These are phyloP conservation scores for Globisporangium acanthophoron DNA, from an alignment of 352 stramenopile species.

Conservation along the genomic window DNA sequence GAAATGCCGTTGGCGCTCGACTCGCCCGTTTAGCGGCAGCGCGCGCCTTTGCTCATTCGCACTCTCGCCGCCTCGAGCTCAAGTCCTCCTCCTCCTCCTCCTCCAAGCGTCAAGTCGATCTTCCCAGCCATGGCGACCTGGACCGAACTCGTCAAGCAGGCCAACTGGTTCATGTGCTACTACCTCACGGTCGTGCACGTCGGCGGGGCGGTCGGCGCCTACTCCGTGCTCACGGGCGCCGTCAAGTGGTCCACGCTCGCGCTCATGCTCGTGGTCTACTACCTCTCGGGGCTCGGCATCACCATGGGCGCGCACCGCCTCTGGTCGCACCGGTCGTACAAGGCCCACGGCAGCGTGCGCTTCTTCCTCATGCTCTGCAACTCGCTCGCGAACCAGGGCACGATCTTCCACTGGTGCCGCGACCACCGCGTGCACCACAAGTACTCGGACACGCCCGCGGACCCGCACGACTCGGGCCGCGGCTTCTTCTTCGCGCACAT, in stretches of 20 bases:
- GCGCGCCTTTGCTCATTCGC: constrained; percentile 5
- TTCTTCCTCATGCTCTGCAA: constrained; percentile 97
- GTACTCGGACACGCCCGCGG: constrained; percentile 93
- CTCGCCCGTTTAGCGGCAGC: not conserved
- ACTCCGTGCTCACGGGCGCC: constrained; percentile 50
- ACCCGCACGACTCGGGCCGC: constrained; percentile 94
- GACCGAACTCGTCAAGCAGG: constrained; percentile 48
- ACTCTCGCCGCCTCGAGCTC: not conserved
- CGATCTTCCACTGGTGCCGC: constrained; percentile 98
- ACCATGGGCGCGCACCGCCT: constrained; percentile 96
- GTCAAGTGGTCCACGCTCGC: constrained; percentile 88
- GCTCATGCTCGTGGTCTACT: constrained; percentile 86
- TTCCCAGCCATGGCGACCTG: constrained; percentile 10
- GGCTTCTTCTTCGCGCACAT: constrained; percentile 99
- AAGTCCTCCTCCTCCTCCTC: not conserved
- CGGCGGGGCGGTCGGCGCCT: constrained; percentile 85
- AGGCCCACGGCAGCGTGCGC: constrained; percentile 86
- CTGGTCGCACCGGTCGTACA: constrained; percentile 96
- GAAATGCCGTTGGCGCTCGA: not conserved
- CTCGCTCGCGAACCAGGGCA: constrained; percentile 96
- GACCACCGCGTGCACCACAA: constrained; percentile 99
- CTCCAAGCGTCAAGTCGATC: not conserved
- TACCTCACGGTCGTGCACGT: constrained; percentile 95
- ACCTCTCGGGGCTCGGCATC: constrained; percentile 92
- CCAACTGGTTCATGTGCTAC: constrained; percentile 98